Conservation (phyloP, 1,284 basidiomycete species). For the Neolentinus lepideus region DNA sequence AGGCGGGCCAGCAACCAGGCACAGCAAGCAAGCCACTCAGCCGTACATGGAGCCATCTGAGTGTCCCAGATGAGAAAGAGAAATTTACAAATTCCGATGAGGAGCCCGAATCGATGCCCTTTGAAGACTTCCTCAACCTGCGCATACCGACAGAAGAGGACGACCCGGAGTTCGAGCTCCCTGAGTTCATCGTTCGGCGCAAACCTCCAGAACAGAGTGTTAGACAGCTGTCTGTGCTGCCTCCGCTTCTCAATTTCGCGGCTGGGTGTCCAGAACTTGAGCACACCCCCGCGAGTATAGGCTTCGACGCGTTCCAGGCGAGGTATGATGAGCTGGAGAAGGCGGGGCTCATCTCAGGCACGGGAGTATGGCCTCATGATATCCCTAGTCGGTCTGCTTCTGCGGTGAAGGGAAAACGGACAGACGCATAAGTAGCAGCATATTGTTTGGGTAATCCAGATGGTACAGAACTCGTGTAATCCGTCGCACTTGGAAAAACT, state of each 20-base stretch:
- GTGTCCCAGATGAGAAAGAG: background rate
- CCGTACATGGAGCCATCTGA: slow-evolving; percentile 13
- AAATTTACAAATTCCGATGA: background rate
- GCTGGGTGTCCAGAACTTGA: slow-evolving; percentile 6
- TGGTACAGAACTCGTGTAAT: too few relatives aligned
- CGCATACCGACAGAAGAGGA: background rate
- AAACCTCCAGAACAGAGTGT: slow-evolving; percentile 9
- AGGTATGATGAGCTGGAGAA: slow-evolving; percentile 13
- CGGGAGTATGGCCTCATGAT: slow-evolving; percentile 13
- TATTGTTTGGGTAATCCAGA: too few relatives aligned
- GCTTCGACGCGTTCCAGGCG: slow-evolving; percentile 14
- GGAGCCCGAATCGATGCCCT: slow-evolving; percentile 7
- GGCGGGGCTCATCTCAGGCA: slow-evolving; percentile 14
- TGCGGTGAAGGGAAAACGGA: background rate
- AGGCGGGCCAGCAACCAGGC: background rate
- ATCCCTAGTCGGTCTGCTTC: background rate
- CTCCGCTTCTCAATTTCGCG: slow-evolving; percentile 9
- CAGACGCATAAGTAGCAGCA: background rate
- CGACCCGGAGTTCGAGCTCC: background rate
- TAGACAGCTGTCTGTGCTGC: slow-evolving; percentile 14
- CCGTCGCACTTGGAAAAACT: too few relatives aligned
- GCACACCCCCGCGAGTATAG: slow-evolving; percentile 11
- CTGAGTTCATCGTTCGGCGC: slow-evolving; percentile 6
- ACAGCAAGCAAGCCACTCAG: slow-evolving; percentile 6
- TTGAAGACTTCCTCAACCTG: slow-evolving; percentile 7